phyloP scores from a whole-genome alignment of 2,329 filamentous ascomycete genomes.

The Amauroascus verrucosus region DNA sequence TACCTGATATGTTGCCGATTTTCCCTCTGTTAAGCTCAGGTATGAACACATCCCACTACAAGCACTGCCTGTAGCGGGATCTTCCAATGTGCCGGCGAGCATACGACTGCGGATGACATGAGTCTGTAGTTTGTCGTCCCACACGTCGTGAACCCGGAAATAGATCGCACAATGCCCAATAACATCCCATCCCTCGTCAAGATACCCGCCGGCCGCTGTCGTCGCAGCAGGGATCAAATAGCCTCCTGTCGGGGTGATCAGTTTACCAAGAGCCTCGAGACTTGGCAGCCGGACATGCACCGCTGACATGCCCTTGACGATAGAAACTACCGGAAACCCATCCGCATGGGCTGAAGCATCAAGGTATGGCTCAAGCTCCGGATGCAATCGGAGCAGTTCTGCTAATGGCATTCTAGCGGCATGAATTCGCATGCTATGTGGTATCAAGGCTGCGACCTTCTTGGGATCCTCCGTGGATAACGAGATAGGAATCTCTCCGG shows the following conservation, averaged over 20 bases:
- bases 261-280: slow-evolving; percentile 46
- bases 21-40: slow-evolving; percentile 32
- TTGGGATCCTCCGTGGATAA: slow-evolving; percentile 26
- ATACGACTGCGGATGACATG: slow-evolving; percentile 24
- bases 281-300: slow-evolving; percentile 40
- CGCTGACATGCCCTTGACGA: slow-evolving; percentile 61
- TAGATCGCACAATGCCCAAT: slow-evolving; percentile 22
- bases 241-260: slow-evolving; percentile 20
- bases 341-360: slow-evolving; percentile 17
- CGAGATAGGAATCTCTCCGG: slow-evolving; percentile 36
- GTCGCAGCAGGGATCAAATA: slow-evolving; percentile 17
- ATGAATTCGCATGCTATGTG: slow-evolving; percentile 58
- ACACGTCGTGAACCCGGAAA: slow-evolving; percentile 23
- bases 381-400: slow-evolving; percentile 20
- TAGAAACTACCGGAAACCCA: slow-evolving; percentile 45
- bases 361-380: slow-evolving; percentile 18
- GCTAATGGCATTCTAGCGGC: slow-evolving; percentile 22
- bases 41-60: slow-evolving; percentile 39
- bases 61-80: slow-evolving; percentile 44
- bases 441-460: slow-evolving; percentile 52
- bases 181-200: slow-evolving; percentile 22
- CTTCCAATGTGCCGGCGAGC: slow-evolving; percentile 31
- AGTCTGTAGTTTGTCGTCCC: slow-evolving; percentile 18
- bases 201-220: slow-evolving; percentile 16
- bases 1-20: slow-evolving; percentile 21